Evolutionary conservation across 2,329 filamentous ascomycete species (phyloP).

Genomic region (Elsinoe ampelina): DNA sequence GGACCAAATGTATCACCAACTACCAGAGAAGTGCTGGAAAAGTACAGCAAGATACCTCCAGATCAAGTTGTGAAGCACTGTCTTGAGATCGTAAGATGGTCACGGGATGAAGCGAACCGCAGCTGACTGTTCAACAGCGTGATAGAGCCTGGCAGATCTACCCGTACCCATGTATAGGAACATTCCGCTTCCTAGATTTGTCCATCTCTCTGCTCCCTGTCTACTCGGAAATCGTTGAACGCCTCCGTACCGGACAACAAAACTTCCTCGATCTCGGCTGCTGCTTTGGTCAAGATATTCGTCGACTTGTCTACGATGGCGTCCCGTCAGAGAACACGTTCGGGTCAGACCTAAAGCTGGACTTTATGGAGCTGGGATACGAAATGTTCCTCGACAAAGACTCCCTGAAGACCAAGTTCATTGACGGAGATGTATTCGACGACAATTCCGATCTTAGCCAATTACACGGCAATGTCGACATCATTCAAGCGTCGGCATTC

Average conservation of each 20-base stretch:
- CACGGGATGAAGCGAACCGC: not conserved
- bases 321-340: conserved; percentile 25
- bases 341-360: conserved; percentile 26
- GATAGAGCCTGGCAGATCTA: conserved; percentile 20
- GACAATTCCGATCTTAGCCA: conserved; percentile 22
- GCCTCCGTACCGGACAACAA: conserved; percentile 24
- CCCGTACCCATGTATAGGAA: conserved; percentile 19
- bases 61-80: conserved; percentile 31
- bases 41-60: conserved; percentile 30
- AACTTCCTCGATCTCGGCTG: conserved; percentile 33
- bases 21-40: conserved; percentile 30
- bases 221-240: conserved; percentile 22
- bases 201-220: conserved; percentile 18
- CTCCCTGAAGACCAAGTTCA: conserved; percentile 25
- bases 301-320: conserved; percentile 31
- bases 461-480: conserved; percentile 32
- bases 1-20: conserved; percentile 23
- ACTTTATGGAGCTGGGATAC: conserved; percentile 31
- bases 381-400: conserved; percentile 31
- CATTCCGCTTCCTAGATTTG: conserved; percentile 19
- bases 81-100: conserved; percentile 24
- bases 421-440: conserved; percentile 29
- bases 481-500: conserved; percentile 35
- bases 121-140: conserved; percentile 14
- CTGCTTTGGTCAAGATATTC: conserved; percentile 33